Evolutionary conservation across 495 filamentous ascomycete genomes (phyloP).

Genomic region (Trichoderma reesei): DNA sequence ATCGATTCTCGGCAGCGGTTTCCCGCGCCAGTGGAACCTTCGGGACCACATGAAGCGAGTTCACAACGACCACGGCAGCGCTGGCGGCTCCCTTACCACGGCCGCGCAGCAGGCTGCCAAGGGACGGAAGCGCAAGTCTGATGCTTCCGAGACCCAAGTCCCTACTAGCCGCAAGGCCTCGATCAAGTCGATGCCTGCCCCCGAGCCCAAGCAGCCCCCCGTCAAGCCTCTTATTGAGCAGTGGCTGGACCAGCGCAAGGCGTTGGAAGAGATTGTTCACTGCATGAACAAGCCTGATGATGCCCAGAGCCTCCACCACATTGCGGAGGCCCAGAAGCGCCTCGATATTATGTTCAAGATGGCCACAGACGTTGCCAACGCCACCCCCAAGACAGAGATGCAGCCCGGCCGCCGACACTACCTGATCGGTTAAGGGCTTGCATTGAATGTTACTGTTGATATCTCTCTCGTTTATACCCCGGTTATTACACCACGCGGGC

Average conservation of each 20-base stretch:
- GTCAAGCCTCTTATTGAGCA: conserved; percentile 29
- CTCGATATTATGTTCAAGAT: conserved; percentile 2
- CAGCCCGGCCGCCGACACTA: not conserved
- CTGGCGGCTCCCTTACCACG: conserved; percentile 17
- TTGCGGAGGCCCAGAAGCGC: conserved; percentile 27
- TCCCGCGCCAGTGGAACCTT: conserved; percentile 87
- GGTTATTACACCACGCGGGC: not conserved
- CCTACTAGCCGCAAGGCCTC: conserved; percentile 33
- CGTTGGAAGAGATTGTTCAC: conserved; percentile 32
- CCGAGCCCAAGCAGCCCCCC: conserved; percentile 21
- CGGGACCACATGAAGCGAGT: conserved; percentile 91
- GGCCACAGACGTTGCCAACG: not conserved
- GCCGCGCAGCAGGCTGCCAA: conserved; percentile 23
- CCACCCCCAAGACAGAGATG: not conserved
- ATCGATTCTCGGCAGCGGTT: conserved; percentile 67
- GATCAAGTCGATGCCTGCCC: conserved; percentile 21
- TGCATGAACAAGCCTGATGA: conserved; percentile 37
- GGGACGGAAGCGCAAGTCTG: conserved; percentile 43
- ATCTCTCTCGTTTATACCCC: not conserved
- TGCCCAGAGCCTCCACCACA: conserved; percentile 31
- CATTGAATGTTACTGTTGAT: not conserved
- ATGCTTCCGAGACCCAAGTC: conserved; percentile 24
- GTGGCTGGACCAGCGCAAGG: conserved; percentile 40
- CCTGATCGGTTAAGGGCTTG: not conserved
- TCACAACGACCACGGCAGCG: conserved; percentile 59